Conservation (phyloP, 768 basidiomycete species). For the Neoboletus subvelutipes region DNA sequence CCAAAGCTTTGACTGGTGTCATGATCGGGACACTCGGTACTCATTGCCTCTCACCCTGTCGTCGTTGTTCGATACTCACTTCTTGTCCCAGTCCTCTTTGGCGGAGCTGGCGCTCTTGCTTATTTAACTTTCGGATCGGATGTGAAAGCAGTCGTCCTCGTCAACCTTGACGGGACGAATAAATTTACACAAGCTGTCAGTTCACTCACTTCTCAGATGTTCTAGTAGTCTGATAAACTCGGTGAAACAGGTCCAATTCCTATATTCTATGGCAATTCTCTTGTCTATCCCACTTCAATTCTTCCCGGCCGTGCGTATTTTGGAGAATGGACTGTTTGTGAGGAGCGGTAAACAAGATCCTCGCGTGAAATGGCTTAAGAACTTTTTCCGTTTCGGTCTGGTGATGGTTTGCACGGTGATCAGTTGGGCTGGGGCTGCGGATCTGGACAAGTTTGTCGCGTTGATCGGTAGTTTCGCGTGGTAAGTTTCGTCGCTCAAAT, state of each 20-base stretch:
- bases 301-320: conserved; percentile 96
- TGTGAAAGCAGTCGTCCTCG: conserved; percentile 90
- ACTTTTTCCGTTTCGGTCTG: conserved; percentile 73
- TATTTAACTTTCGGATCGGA: conserved; percentile 87
- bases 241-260: conserved; percentile 62
- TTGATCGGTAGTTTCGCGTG: conserved; percentile 94
- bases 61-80: conserved; percentile 4
- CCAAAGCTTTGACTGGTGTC: conserved; percentile 80
- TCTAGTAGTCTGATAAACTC: neutral
- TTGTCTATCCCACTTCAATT: conserved; percentile 92
- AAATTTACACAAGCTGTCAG: conserved; percentile 85
- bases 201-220: conserved; percentile 24
- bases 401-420: conserved; percentile 81
- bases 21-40: conserved; percentile 82
- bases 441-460: conserved; percentile 94
- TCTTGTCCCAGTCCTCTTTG: conserved; percentile 64
- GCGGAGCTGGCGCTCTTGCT: conserved; percentile 81
- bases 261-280: conserved; percentile 91
- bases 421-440: conserved; percentile 78
- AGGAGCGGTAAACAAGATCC: conserved; percentile 79
- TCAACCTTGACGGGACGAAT: conserved; percentile 83
- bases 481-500: conserved; percentile 42
- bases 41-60: conserved; percentile 17
- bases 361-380: conserved; percentile 96
- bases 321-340: conserved; percentile 93